Conservation (phyloP, 176 grass and related monocot species). For the Avena insularis region DNA sequence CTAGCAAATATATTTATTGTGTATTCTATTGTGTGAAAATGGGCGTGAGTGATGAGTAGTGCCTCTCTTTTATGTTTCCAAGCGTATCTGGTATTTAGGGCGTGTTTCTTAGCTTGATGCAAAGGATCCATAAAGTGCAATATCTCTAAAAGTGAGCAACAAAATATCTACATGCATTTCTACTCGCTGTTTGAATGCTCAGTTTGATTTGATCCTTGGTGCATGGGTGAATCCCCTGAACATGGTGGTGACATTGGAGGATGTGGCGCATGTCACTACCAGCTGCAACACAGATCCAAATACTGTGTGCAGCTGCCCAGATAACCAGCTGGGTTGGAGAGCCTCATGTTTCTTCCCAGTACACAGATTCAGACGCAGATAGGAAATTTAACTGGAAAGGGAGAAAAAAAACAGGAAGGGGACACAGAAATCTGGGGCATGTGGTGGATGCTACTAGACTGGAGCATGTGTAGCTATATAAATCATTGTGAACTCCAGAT, state of each 20-base stretch:
- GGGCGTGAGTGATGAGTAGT: background rate
- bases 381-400: background rate
- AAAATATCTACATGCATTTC: constrained; percentile 10
- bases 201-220: background rate
- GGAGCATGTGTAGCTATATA: constrained; percentile 53
- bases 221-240: background rate
- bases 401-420: constrained; percentile 1
- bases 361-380: constrained; percentile 54
- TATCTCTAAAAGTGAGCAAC: background rate
- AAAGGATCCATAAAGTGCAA: constrained; percentile 11
- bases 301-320: constrained; percentile 26
- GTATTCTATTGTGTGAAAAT: background rate
- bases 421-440: constrained; percentile 50
- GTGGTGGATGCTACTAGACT: constrained; percentile 41
- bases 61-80: background rate
- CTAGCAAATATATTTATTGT: too few relatives aligned
- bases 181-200: background rate
- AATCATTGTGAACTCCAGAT: constrained; percentile 52
- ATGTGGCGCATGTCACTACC: constrained; percentile 40
- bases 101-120: constrained; percentile 34
- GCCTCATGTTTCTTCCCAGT: constrained; percentile 49
- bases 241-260: constrained; percentile 33
- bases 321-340: constrained; percentile 45
- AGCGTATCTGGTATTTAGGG: background rate
- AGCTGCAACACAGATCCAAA: constrained; percentile 44